A percentile compares a stretch with the other conserved stretches of the same genome.
phyloP scores from a whole-genome alignment of 331 rosid genomes.

The Rhamnella rubrinervis region DNA sequence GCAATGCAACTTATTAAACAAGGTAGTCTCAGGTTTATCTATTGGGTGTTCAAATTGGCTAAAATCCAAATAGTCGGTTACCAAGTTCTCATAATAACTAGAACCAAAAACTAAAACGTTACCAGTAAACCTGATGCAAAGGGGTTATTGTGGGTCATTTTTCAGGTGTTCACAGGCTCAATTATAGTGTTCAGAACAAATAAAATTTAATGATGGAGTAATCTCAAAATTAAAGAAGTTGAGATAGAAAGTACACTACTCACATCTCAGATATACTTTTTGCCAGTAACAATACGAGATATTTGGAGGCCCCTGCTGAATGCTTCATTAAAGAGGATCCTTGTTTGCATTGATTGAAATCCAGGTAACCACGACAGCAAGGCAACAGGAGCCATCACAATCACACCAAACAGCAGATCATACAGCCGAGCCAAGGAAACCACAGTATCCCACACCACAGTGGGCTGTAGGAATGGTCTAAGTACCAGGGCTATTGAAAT shows the following conservation, averaged over 20 bases:
- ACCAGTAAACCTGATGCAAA: too few relatives aligned
- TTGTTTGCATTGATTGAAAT: constrained; percentile 93
- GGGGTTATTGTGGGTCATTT: background rate
- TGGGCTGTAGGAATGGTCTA: constrained; percentile 80
- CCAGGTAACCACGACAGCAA: constrained; percentile 91
- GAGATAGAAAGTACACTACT: constrained; percentile 50
- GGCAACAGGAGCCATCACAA: constrained; percentile 85
- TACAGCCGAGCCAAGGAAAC: constrained; percentile 84
- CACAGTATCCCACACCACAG: constrained; percentile 78
- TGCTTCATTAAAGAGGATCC: constrained; percentile 89
- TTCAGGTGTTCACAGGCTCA: background rate
- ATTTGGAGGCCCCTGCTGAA: constrained; percentile 98
- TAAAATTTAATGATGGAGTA: background rate
- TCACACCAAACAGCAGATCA: constrained; percentile 75
- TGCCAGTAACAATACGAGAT: constrained; percentile 81
- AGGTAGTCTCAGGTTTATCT: too few relatives aligned
- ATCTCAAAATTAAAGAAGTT: constrained; percentile 4
- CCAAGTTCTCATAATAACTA: too few relatives aligned
- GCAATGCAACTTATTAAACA: too few relatives aligned
- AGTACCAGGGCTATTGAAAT: constrained; percentile 84
- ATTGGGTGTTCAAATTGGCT: too few relatives aligned
- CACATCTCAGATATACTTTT: constrained; percentile 60
- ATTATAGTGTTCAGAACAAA: too few relatives aligned
- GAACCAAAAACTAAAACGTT: too few relatives aligned
- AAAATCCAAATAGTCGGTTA: too few relatives aligned